phyloP scores from a whole-genome alignment of 352 stramenopile species.

The Thalassiosira pacifica region DNA sequence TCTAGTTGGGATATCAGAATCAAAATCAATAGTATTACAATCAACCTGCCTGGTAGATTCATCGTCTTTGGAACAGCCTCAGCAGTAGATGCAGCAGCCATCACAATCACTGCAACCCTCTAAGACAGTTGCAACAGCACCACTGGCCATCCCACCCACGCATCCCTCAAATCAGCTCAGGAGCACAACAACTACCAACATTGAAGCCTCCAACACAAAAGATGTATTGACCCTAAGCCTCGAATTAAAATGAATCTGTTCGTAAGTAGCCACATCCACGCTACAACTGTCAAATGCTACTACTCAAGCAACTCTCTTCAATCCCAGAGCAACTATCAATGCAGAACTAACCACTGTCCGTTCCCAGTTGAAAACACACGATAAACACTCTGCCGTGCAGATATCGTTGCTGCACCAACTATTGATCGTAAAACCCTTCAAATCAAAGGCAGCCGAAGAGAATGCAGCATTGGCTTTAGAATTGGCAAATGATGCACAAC shows the following conservation, averaged over 20 bases:
- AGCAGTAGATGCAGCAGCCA: background rate
- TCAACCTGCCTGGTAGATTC: background rate
- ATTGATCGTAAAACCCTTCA: background rate
- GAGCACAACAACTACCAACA: constrained; percentile 20
- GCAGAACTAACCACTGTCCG: background rate
- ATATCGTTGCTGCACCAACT: background rate
- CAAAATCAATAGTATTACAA: constrained; percentile 17
- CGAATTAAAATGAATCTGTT: constrained; percentile 70
- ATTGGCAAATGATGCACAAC: constrained; percentile 74
- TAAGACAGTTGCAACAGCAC: no score
- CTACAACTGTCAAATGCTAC: constrained; percentile 33
- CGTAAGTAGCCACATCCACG: constrained; percentile 27
- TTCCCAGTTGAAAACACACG: background rate
- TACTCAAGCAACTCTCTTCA: constrained; percentile 44
- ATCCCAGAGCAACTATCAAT: constrained; percentile 43
- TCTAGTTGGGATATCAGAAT: no score
- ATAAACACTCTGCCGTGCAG: background rate
- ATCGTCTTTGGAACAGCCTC: constrained; percentile 12
- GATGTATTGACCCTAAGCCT: constrained; percentile 77
- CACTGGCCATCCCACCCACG: no score
- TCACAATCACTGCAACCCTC: no score
- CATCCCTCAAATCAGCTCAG: no score
- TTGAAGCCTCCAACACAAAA: constrained; percentile 75
- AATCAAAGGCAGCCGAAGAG: constrained; percentile 75
- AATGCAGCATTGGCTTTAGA: constrained; percentile 81